A percentile compares a stretch with the other conserved stretches of the same genome.
Evolutionary conservation across 257 asterid species (phyloP).

Genomic region (Penstemon barbatus): DNA sequence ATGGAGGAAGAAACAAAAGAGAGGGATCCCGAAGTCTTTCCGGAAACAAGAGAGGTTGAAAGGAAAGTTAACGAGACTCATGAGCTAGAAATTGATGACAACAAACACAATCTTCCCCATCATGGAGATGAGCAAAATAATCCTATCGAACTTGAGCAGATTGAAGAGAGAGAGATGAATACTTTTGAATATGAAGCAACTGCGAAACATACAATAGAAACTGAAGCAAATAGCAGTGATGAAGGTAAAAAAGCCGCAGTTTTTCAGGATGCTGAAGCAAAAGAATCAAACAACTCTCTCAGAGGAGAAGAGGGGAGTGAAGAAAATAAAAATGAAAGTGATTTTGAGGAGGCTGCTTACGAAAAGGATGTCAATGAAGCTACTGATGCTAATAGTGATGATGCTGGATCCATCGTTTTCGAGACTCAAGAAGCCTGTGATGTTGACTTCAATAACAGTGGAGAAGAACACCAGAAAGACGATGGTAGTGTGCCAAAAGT

Average conservation of each 20-base stretch:
- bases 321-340: conserved; percentile 34
- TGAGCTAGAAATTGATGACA: conserved; percentile 38
- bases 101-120: conserved; percentile 27
- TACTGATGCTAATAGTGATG: conserved; percentile 35
- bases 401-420: conserved; percentile 27
- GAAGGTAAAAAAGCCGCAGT: conserved; percentile 34
- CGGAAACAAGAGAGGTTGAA: conserved; percentile 32
- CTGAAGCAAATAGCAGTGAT: conserved; percentile 32
- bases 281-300: conserved; percentile 28
- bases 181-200: conserved; percentile 33
- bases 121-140: conserved; percentile 36
- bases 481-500: conserved; percentile 34
- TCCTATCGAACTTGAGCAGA: conserved; percentile 31
- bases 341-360: conserved; percentile 36
- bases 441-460: conserved; percentile 31
- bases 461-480: conserved; percentile 33
- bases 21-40: conserved; percentile 24
- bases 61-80: conserved; percentile 28
- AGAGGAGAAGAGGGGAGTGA: conserved; percentile 31
- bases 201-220: conserved; percentile 18
- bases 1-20: conserved; percentile 30
- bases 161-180: conserved; percentile 33
- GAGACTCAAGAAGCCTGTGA: conserved; percentile 41
- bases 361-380: conserved; percentile 35
- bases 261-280: conserved; percentile 34